Evolutionary conservation across 352 stramenopile genomes (phyloP).

Genomic region (Globisporangium paroecandrum): DNA sequence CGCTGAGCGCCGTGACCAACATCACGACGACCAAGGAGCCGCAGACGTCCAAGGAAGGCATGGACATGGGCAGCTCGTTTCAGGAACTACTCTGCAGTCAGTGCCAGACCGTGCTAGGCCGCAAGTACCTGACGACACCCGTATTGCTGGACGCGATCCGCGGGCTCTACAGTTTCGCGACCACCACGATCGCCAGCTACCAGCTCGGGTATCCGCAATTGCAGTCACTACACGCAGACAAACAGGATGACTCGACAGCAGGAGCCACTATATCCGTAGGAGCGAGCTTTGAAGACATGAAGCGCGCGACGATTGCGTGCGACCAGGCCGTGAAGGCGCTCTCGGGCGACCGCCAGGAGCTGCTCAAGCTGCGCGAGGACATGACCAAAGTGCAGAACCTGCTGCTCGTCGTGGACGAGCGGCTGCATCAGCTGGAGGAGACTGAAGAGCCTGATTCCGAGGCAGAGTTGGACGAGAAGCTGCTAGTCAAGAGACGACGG

Average conservation of each 20-base stretch:
- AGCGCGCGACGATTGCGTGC: slow-evolving; percentile 27
- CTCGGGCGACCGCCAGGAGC: slow-evolving; percentile 43
- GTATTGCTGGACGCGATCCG: slow-evolving; percentile 57
- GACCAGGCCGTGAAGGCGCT: slow-evolving; percentile 35
- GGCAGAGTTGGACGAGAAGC: slow-evolving; percentile 11
- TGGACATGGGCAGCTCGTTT: slow-evolving; percentile 68
- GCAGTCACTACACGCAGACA: slow-evolving; percentile 7
- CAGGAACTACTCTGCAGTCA: slow-evolving; percentile 75
- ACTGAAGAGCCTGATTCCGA: slow-evolving; percentile 46
- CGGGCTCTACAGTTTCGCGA: slow-evolving; percentile 70
- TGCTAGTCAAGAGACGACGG: not conserved
- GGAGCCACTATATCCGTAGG: slow-evolving; percentile 4
- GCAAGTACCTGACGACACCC: slow-evolving; percentile 74
- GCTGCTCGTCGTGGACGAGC: slow-evolving; percentile 70
- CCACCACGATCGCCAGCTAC: slow-evolving; percentile 71
- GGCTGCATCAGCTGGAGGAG: slow-evolving; percentile 57
- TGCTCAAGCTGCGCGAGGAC: slow-evolving; percentile 54
- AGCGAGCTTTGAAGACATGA: slow-evolving; percentile 28
- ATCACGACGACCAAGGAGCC: slow-evolving; percentile 40
- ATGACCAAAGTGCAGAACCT: slow-evolving; percentile 79
- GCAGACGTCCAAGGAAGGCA: slow-evolving; percentile 43
- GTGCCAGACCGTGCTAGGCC: slow-evolving; percentile 74
- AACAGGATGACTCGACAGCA: slow-evolving; percentile 1
- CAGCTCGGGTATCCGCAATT: slow-evolving; percentile 63
- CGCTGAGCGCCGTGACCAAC: slow-evolving; percentile 70